These are phyloP conservation scores for Pichia occidentalis DNA, from an alignment of 805 yeast genomes.

Conservation along the genomic window DNA sequence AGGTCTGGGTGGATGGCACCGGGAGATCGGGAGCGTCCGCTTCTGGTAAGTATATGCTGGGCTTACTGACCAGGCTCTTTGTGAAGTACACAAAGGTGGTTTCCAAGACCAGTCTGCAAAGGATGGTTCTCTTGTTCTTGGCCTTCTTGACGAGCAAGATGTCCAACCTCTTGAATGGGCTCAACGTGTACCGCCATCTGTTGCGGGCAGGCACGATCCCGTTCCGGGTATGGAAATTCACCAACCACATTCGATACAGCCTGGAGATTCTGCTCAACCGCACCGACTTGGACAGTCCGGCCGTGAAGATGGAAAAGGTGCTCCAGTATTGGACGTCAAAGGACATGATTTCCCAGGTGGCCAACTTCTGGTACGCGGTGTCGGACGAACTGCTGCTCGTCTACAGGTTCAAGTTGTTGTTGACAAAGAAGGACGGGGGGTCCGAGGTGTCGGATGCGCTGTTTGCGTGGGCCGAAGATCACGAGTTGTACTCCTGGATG, in stretches of 20 bases:
- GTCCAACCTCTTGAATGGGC: slow-evolving; percentile 29
- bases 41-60: background rate
- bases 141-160: slow-evolving; percentile 9
- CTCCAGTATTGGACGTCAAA: slow-evolving; percentile 35
- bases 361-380: slow-evolving; percentile 55
- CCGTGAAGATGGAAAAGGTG: slow-evolving; percentile 20
- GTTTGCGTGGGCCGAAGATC: slow-evolving; percentile 36
- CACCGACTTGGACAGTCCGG: slow-evolving; percentile 12
- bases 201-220: slow-evolving; percentile 68
- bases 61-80: background rate
- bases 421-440: slow-evolving; percentile 32
- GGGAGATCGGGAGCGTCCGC: no score
- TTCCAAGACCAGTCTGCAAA: background rate
- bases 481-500: slow-evolving; percentile 67
- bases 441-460: slow-evolving; percentile 27
- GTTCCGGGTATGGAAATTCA: slow-evolving; percentile 40
- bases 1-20: no score
- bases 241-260: slow-evolving; percentile 27
- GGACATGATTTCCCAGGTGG: slow-evolving; percentile 42
- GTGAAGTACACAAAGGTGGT: background rate
- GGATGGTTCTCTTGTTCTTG: slow-evolving; percentile 3
- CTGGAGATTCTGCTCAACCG: slow-evolving; percentile 14
- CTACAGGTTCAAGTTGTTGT: slow-evolving; percentile 51
- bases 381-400: slow-evolving; percentile 58
- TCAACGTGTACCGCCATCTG: slow-evolving; percentile 56